phyloP scores from a whole-genome alignment of 2,329 filamentous ascomycete species.

The Trichoderma endophyticum region DNA sequence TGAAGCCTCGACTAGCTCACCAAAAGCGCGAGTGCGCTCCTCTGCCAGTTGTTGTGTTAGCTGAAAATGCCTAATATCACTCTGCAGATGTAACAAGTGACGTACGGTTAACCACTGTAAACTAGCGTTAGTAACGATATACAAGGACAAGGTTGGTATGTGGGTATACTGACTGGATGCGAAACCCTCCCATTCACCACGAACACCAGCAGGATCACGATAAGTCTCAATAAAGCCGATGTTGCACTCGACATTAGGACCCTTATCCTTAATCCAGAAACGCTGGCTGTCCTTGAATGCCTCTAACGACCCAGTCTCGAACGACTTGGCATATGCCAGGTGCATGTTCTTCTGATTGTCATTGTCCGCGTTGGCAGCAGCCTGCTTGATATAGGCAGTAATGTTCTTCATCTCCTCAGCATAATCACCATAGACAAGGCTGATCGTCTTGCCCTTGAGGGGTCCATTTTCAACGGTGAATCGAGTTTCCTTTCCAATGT shows the following conservation, averaged over 20 bases:
- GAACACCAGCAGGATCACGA: conserved; percentile 74
- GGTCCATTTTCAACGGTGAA: conserved; percentile 58
- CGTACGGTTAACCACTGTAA: conserved; percentile 63
- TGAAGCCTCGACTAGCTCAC: conserved; percentile 76
- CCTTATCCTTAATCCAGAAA: conserved; percentile 79
- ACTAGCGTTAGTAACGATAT: conserved; percentile 22
- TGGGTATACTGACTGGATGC: conserved; percentile 51
- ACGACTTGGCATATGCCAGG: conserved; percentile 70
- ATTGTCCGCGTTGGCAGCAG: conserved; percentile 67
- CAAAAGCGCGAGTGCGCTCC: conserved; percentile 85
- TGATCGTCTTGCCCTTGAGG: conserved; percentile 65
- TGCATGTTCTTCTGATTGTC: conserved; percentile 73
- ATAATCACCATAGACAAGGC: conserved; percentile 73
- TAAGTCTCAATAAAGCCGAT: conserved; percentile 86
- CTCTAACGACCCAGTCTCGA: conserved; percentile 69
- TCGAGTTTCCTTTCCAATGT: conserved; percentile 63
- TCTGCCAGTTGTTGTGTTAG: conserved; percentile 35
- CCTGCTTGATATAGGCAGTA: conserved; percentile 63
- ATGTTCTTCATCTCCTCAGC: conserved; percentile 68
- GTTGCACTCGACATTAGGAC: conserved; percentile 75
- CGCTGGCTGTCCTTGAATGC: conserved; percentile 78
- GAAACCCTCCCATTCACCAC: conserved; percentile 84
- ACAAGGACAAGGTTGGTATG: background rate
- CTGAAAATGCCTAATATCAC: background rate
- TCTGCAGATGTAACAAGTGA: background rate